These are phyloP conservation scores for Phytophthora pistaciae DNA, from an alignment of 352 stramenopile genomes.

Conservation along the genomic window DNA sequence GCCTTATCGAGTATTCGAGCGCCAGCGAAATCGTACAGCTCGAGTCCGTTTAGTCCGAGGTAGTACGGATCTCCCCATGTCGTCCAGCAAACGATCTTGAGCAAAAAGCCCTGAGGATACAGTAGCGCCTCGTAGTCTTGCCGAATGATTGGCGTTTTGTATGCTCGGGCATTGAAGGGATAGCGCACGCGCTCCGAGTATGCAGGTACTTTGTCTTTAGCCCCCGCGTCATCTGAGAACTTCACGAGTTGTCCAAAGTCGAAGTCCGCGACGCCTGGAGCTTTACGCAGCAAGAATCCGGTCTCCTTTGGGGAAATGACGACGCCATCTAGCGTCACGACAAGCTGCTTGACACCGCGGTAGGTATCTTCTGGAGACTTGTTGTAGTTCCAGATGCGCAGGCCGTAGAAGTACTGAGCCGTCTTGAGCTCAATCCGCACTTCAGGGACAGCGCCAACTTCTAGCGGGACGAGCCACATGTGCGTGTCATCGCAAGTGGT, in stretches of 20 bases:
- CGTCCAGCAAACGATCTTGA: slow-evolving; percentile 86
- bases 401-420: slow-evolving; percentile 61
- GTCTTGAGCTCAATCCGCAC: slow-evolving; percentile 70
- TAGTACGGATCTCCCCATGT: slow-evolving; percentile 90
- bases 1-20: slow-evolving; percentile 46
- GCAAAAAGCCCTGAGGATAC: slow-evolving; percentile 84
- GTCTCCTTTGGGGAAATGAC: slow-evolving; percentile 61
- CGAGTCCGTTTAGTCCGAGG: slow-evolving; percentile 81
- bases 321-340: slow-evolving; percentile 55
- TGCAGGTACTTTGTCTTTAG: neutral
- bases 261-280: slow-evolving; percentile 70
- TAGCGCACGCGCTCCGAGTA: slow-evolving; percentile 57
- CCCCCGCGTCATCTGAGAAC: slow-evolving; percentile 23
- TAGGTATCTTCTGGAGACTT: slow-evolving; percentile 77
- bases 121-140: slow-evolving; percentile 91
- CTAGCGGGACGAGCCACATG: slow-evolving; percentile 90
- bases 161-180: slow-evolving; percentile 49
- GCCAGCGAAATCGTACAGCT: slow-evolving; percentile 77
- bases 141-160: slow-evolving; percentile 78
- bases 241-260: slow-evolving; percentile 79
- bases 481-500: slow-evolving; percentile 90
- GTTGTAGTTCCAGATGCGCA: slow-evolving; percentile 90
- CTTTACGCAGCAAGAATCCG: slow-evolving; percentile 83
- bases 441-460: slow-evolving; percentile 33
- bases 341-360: slow-evolving; percentile 74